These are phyloP conservation scores for Leccinum olivaceoglutinosum DNA, from an alignment of 1,284 basidiomycete species.

Conservation along the genomic window DNA sequence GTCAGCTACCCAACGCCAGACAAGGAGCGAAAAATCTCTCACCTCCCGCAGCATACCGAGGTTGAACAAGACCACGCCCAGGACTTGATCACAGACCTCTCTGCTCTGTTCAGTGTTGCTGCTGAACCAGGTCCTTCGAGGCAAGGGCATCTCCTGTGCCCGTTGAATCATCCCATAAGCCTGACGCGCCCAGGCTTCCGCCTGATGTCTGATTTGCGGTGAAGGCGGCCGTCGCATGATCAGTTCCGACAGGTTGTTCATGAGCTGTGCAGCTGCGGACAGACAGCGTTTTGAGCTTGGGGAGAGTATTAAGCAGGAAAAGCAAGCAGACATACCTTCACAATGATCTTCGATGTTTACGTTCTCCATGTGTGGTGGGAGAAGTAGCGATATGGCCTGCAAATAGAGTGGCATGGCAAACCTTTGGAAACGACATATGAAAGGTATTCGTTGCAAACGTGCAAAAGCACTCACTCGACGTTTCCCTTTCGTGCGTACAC, in stretches of 20 bases:
- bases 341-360: constrained; percentile 48
- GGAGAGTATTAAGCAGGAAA: background rate
- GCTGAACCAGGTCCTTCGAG: constrained; percentile 26
- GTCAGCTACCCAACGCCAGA: background rate
- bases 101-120: constrained; percentile 7
- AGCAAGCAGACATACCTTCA: constrained; percentile 37
- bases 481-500: constrained; percentile 59
- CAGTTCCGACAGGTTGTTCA: constrained; percentile 63
- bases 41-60: constrained; percentile 48
- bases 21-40: background rate
- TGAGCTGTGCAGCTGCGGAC: constrained; percentile 58
- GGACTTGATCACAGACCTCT: constrained; percentile 48
- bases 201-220: constrained; percentile 44
- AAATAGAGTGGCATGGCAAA: constrained; percentile 63
- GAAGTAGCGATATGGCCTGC: constrained; percentile 59
- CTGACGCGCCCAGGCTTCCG: constrained; percentile 57
- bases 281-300: background rate
- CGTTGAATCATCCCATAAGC: constrained; percentile 45
- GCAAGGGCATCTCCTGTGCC: constrained; percentile 21
- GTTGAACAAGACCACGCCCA: constrained; percentile 60
- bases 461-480: constrained; percentile 44
- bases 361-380: constrained; percentile 42
- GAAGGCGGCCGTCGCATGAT: constrained; percentile 45
- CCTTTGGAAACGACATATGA: constrained; percentile 30
- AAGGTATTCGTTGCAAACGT: background rate